Base-by-base conservation (phyloP, 768 basidiomycete species). In the Cantharellus anzutake region DNA sequence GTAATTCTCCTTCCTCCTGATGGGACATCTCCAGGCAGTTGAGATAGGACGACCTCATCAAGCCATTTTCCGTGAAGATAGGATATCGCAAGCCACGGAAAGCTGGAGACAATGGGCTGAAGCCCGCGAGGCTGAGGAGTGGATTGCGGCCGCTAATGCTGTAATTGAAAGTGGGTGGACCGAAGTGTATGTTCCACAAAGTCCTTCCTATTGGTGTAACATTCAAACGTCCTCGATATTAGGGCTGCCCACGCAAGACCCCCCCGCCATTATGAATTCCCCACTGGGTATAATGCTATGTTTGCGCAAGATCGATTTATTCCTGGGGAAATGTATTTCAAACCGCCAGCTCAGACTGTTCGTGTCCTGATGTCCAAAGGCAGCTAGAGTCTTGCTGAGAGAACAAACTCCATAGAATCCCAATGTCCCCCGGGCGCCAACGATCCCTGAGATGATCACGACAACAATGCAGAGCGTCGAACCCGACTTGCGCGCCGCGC, bases 271-370 rank as follows among this genome's bases (percentile, higher is more conserved):
- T 98, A 94, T 72, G 96, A 99, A 72, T 97, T 99, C 73, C 89
- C 96, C 0, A 90, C 88, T 41, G 96, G 96, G 1, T 97, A 81
- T 72, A 89, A 83, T 67, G 75, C 80, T 5, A 82, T 81, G 66
- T 96, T 92, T 70, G 86, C 84, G 0, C 66, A 77, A 4, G 88
- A 97, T 67, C 80, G 94, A 41, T 87, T 81, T 69, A 73, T 77
- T 60, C 81, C 90, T 11, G 86, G 92, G 57, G 96, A 99, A 70
- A 81, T 89, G 60, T 83, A 89, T 70, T 98, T 94, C 75, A 77
- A 76, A 60, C 88, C 92, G 64, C 76, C 79, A 3, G 74, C 62
- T 16, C 63, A 67, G 57, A 60, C 65, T 3, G 66, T 55, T 11
- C 14, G 52, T 37, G 7, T 14, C 52, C 35, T 11, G 64, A 57